Percentiles rank a stretch among this genome's conserved stretches.
These are phyloP conservation scores for Fusarium phyllophilum DNA, from an alignment of 2,329 filamentous ascomycete species.

Conservation along the genomic window DNA sequence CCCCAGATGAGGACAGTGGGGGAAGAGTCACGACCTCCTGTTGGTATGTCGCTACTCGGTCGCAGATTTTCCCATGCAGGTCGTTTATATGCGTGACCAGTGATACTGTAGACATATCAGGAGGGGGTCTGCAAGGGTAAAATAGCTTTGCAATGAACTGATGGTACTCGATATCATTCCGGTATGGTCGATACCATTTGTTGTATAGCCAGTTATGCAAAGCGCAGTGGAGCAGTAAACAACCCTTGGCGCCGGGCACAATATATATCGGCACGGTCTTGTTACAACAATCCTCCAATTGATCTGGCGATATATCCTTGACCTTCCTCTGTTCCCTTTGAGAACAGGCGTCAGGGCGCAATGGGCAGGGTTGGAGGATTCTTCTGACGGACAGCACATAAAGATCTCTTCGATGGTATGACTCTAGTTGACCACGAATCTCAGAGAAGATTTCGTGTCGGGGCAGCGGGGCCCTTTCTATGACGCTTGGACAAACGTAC, in stretches of 20 bases:
- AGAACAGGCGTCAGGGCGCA: not conserved
- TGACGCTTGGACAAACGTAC: not conserved
- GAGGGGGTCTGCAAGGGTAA: not conserved
- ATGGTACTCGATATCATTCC: conserved; percentile 18
- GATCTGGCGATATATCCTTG: not conserved
- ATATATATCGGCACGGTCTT: not conserved
- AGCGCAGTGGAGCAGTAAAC: not conserved
- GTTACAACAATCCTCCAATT: not conserved
- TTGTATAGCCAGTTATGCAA: conserved; percentile 17
- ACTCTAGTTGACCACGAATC: not conserved
- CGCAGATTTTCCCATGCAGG: not conserved
- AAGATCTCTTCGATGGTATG: not conserved
- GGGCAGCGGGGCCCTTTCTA: not conserved
- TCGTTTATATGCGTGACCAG: not conserved
- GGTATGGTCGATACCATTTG: conserved; percentile 18
- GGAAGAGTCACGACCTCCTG: not conserved
- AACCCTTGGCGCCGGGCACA: not conserved
- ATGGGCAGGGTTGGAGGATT: not conserved
- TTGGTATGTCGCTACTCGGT: not conserved
- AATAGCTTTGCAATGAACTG: conserved; percentile 22
- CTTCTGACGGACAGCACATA: not conserved
- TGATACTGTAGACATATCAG: not conserved
- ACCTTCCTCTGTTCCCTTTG: not conserved
- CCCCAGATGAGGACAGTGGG: not conserved
- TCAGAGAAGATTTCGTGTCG: not conserved